phyloP scores from a whole-genome alignment of 1,284 basidiomycete species.

The Jaminaea rosea region DNA sequence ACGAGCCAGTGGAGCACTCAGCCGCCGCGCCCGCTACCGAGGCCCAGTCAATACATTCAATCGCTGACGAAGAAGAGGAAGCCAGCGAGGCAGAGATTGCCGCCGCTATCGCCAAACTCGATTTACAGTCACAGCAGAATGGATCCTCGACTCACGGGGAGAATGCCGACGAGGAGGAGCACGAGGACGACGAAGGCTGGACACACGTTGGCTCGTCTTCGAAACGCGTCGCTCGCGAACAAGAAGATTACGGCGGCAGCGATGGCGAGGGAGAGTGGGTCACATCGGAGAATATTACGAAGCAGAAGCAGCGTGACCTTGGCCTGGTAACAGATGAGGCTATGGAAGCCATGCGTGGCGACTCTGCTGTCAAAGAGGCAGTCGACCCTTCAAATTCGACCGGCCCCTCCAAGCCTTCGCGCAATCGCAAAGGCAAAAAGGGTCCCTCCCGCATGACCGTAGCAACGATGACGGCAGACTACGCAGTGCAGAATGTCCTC shows the following conservation, averaged over 20 bases:
- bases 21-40: slow-evolving; percentile 1
- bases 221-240: background rate
- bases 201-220: background rate
- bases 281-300: slow-evolving; percentile 74
- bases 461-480: slow-evolving; percentile 77
- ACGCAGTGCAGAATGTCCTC: slow-evolving; percentile 96
- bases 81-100: slow-evolving; percentile 50
- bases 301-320: slow-evolving; percentile 81
- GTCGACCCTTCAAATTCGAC: too few relatives aligned
- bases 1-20: background rate
- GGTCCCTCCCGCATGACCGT: slow-evolving; percentile 21
- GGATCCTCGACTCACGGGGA: slow-evolving; percentile 48
- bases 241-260: slow-evolving; percentile 2
- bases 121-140: background rate
- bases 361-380: background rate
- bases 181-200: slow-evolving; percentile 21
- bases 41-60: background rate
- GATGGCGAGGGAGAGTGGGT: slow-evolving; percentile 67
- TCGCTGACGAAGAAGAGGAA: slow-evolving; percentile 15
- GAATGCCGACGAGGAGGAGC: slow-evolving; percentile 68
- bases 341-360: slow-evolving; percentile 26
- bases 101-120: background rate
- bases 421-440: slow-evolving; percentile 50
- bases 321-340: slow-evolving; percentile 51
- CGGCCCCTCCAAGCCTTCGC: slow-evolving; percentile 49